These are phyloP conservation scores for Caryopteris hybrid DNA, from an alignment of 305 asterid species.

Conservation along the genomic window DNA sequence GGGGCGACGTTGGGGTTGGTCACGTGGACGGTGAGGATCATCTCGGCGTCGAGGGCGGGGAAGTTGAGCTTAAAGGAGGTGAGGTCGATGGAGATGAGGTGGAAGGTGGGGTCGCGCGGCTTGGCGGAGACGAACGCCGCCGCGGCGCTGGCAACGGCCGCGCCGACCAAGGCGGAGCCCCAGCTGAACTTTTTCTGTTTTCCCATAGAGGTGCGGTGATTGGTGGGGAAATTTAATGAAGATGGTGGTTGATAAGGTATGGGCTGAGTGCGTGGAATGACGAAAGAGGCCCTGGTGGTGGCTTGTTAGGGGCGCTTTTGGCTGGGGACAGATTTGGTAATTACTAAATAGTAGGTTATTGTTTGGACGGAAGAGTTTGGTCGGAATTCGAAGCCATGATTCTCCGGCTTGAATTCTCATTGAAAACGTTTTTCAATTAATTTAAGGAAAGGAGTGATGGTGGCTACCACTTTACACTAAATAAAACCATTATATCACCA, in stretches of 20 bases:
- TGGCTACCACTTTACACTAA: too few species aligned
- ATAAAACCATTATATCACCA: too few species aligned
- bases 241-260: not conserved
- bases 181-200: conserved; percentile 46
- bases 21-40: conserved; percentile 83
- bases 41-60: conserved; percentile 77
- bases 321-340: too few species aligned
- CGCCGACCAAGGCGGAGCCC: conserved; percentile 80
- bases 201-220: conserved; percentile 17
- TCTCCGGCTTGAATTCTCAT: too few species aligned
- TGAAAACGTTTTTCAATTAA: too few species aligned
- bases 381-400: too few species aligned
- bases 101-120: conserved; percentile 84
- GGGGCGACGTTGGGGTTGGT: conserved; percentile 83
- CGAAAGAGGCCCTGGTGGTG: too few species aligned
- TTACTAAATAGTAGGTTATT: too few species aligned
- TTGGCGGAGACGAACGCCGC: conserved; percentile 38
- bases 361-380: too few species aligned
- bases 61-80: conserved; percentile 81
- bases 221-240: not conserved
- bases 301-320: too few species aligned
- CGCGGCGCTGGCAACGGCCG: conserved; percentile 61
- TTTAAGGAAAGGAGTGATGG: too few species aligned
- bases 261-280: not conserved
- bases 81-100: conserved; percentile 73